Conservation (phyloP, 2,329 filamentous ascomycete species). For the Metarhizium robertsii region DNA sequence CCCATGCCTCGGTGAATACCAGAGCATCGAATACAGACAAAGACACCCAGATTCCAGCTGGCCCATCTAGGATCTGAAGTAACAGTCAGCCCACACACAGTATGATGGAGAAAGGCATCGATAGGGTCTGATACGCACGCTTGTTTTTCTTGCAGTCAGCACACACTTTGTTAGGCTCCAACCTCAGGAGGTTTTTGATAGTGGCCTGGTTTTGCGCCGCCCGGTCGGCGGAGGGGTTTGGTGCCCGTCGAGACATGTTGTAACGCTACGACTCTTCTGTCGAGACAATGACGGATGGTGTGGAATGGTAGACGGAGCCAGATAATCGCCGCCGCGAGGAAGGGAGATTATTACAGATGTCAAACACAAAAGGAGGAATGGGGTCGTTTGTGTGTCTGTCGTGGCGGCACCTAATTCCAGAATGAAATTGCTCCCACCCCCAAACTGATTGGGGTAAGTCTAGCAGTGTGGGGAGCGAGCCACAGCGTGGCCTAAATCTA, state of each 20-base stretch:
- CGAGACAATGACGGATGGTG: not conserved
- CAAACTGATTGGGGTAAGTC: constrained; percentile 1
- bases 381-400: not conserved
- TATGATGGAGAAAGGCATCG: not conserved
- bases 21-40: constrained; percentile 96
- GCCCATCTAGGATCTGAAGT: constrained; percentile 87
- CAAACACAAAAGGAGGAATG: not conserved
- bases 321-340: not conserved
- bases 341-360: not conserved
- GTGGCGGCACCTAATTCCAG: constrained; percentile 2
- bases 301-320: not conserved
- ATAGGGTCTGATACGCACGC: constrained; percentile 47
- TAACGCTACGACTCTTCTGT: not conserved
- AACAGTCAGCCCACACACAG: constrained; percentile 2
- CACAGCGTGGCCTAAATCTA: no score
- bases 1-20: constrained; percentile 98
- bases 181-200: constrained; percentile 88
- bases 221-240: constrained; percentile 73
- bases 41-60: constrained; percentile 96
- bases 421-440: constrained; percentile 1
- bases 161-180: constrained; percentile 93
- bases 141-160: constrained; percentile 99
- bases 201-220: constrained; percentile 89
- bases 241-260: constrained; percentile 67
- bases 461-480: not conserved